These are phyloP conservation scores for Pseudopediastrum boryanum DNA, from an alignment of 139 green algal genomes.

Conservation along the genomic window DNA sequence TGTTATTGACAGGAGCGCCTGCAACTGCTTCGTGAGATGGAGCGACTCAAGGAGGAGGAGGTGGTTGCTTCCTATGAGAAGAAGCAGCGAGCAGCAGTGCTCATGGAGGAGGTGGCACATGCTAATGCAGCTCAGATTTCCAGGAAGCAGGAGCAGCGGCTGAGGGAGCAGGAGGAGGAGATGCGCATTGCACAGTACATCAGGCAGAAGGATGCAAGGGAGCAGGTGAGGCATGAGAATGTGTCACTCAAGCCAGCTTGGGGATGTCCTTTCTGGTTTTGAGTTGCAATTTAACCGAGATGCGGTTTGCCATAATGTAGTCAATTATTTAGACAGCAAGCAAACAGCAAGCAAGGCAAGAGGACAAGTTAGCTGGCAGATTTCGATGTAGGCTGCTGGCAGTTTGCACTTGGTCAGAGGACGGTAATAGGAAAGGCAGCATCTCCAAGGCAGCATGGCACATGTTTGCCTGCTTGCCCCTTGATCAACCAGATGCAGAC, in stretches of 20 bases:
- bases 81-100: conserved; percentile 52
- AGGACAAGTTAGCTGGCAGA: too few relatives aligned
- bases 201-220: conserved; percentile 66
- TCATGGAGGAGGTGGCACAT: conserved; percentile 62
- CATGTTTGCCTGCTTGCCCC: too few relatives aligned
- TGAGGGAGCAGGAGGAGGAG: conserved; percentile 82
- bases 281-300: neutral
- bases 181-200: conserved; percentile 79
- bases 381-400: too few relatives aligned
- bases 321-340: too few relatives aligned
- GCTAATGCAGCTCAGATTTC: conserved; percentile 80
- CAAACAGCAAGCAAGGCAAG: too few relatives aligned
- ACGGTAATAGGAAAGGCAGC: too few relatives aligned
- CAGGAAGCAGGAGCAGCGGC: conserved; percentile 71
- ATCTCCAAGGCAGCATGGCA: too few relatives aligned
- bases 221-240: conserved; percentile 55
- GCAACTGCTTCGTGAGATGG: conserved; percentile 66
- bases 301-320: too few relatives aligned
- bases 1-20: conserved; percentile 48
- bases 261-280: neutral
- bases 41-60: conserved; percentile 76
- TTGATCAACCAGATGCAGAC: too few relatives aligned
- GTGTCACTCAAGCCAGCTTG: neutral
- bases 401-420: too few relatives aligned
- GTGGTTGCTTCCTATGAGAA: conserved; percentile 55